A percentile compares a stretch with the other conserved stretches of the same genome.
Conservation (phyloP, 805 yeast species). For the Grigorovia yakushimaensis region DNA sequence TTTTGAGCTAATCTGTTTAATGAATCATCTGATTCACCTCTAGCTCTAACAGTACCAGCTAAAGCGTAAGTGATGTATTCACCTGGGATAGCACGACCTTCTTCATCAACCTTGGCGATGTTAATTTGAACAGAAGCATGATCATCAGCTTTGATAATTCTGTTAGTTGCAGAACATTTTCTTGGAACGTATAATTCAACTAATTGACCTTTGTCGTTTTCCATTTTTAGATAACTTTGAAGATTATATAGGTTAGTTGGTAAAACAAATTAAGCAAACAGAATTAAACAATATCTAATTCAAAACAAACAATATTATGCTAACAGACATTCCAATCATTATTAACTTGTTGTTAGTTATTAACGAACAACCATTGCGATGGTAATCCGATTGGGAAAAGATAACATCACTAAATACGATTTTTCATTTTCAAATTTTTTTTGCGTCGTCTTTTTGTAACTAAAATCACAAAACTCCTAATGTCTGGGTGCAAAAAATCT, state of each 20-base stretch:
- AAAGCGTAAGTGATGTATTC: constrained; percentile 91
- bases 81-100: constrained; percentile 91
- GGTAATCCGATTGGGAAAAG: background rate
- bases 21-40: constrained; percentile 99
- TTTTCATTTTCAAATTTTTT: background rate
- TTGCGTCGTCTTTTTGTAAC: too few species aligned
- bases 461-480: too few species aligned
- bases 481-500: too few species aligned
- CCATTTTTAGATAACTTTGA: constrained; percentile 58
- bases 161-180: constrained; percentile 99
- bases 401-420: background rate
- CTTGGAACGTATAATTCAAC: constrained; percentile 99
- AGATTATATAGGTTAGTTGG: background rate
- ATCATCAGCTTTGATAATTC: constrained; percentile 99
- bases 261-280: background rate
- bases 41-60: constrained; percentile 93
- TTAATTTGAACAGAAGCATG: constrained; percentile 98
- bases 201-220: constrained; percentile 99
- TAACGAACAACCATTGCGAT: background rate
- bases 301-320: background rate
- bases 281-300: background rate
- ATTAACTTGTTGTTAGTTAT: background rate
- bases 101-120: constrained; percentile 96
- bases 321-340: background rate
- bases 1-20: constrained; percentile 98